Evolutionary conservation across 768 basidiomycete species (phyloP), one percentile per base, ranked within the genome.

Genomic region (Pleurotus tuoliensis): DNA sequence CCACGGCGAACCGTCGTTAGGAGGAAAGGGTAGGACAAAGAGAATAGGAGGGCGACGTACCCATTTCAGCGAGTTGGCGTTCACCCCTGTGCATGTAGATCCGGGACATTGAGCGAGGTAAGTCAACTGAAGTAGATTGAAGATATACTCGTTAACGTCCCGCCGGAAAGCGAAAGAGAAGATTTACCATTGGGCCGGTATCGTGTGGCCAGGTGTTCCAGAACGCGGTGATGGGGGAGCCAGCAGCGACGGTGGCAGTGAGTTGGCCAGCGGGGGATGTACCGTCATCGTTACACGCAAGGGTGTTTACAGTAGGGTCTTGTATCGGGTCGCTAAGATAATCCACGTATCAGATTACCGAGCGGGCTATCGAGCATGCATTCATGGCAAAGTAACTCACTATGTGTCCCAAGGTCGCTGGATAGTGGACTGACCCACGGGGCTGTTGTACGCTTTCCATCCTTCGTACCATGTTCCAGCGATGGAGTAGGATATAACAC

Each of bases 391-490:
- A 34, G 30, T 8, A 11, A 11, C 41, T 44, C 59, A 79, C 77
- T 75, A 79, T 30, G 71, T 68, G 5, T 71, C 59, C 77, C 77
- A 79, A 25, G 74, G 76, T 15, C 77, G 68, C 55, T 77, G 67
- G 50, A 79, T 79, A n/a, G 62, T 53, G 5, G 74, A 71, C 63
- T 78, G 77, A 5, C 76, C 76, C 7, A 59, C 60, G 7, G 75
- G 71, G 4, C 69, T 64, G 63, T 79, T 73, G 64, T 79, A 79
- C 13, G 77, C 71, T 30, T 59, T 40, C 71, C 72, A 77, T 15
- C 77, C 77, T 16, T 67, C 58, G 64, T 78, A 79, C 64, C 65
- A 69, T 9, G 63, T 68, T 5, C 73, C 72, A 24, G 64, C 71
- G 50, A 69, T 74, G 13, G 66, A 62, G 65, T 76, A 76, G 15